Base-by-base conservation (phyloP, 768 basidiomycete genomes). In the Mycena galericulata region DNA sequence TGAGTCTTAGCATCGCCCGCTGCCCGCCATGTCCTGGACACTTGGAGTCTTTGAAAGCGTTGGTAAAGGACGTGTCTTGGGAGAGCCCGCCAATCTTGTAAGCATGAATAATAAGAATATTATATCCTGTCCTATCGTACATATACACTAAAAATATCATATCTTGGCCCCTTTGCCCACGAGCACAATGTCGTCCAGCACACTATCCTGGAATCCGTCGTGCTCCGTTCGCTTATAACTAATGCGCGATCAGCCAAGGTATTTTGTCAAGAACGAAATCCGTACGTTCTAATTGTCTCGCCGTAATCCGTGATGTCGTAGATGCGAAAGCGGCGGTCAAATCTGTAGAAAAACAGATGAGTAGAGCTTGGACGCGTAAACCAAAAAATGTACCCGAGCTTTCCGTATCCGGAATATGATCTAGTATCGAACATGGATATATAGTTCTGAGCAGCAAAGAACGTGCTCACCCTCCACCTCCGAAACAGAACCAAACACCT, bases 261-360 rank as follows among this genome's bases (percentile, higher is more conserved):
- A 17, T 20, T 27, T 11, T 6, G 22, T 8, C 10, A 43, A 40
- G 2, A 14, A 2, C 17, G 10, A 27, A 27, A 3, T 7, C 20
- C 43, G 51, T 30, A 87, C 40, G 97, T 97, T 76, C 85, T 83
- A 76, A 99, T 94, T 8, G 89, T 96, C 85, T 99, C 97, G 49
- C 97, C 97, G 73, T 87, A 98, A 68, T 95, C 90, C 20, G 91
- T 92, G 57, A 99, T 85, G 27, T 95, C 89, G 78, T 92, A 99
- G 49, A 98, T 83, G 10, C 97, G 86, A 85, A 97, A 96, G 45
- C 97, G 87, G 20, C 97, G 89, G 78, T 98, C 94, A 76, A 98
- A 98, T 17, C 92, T 92, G 56, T 8, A 11, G 22, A 34, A 46
- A 69, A 56, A 36, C 43, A 64, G 46, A 40, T 38, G 55, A 56